Evolutionary conservation across 805 yeast species (phyloP).

Genomic region (Pichia paraexigua): DNA sequence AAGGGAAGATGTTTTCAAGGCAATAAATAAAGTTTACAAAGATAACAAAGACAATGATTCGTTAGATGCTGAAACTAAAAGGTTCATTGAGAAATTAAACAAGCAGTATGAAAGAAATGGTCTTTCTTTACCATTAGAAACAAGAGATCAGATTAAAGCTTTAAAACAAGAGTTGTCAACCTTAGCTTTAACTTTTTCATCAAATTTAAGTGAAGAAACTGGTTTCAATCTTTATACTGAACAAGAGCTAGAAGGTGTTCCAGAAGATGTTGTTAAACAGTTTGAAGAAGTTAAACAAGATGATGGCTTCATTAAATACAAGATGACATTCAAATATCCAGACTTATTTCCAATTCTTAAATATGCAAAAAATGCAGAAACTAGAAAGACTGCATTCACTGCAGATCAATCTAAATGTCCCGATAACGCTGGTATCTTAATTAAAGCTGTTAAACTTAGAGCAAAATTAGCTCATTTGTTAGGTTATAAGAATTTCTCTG

Average conservation of each 20-base stretch:
- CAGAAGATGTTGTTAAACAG: constrained; percentile 51
- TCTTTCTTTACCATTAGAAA: constrained; percentile 47
- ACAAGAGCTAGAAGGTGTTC: constrained; percentile 69
- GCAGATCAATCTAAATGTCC: constrained; percentile 65
- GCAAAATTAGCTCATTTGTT: constrained; percentile 51
- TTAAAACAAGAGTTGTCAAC: constrained; percentile 49
- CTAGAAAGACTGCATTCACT: constrained; percentile 57
- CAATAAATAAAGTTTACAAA: constrained; percentile 46
- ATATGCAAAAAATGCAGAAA: constrained; percentile 53
- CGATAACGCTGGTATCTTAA: constrained; percentile 53
- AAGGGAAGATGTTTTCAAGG: constrained; percentile 59
- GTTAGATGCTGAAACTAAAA: constrained; percentile 46
- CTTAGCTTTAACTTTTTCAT: constrained; percentile 48
- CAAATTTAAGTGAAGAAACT: constrained; percentile 64
- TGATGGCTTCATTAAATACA: constrained; percentile 36
- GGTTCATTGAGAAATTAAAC: constrained; percentile 50
- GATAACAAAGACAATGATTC: constrained; percentile 25
- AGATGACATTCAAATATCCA: constrained; percentile 77
- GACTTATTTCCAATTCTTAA: constrained; percentile 73
- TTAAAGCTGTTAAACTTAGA: constrained; percentile 54
- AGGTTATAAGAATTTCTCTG: constrained; percentile 64
- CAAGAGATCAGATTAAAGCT: constrained; percentile 48
- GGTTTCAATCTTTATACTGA: constrained; percentile 51
- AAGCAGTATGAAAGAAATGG: constrained; percentile 61
- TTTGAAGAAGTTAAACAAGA: constrained; percentile 37